phyloP scores from a whole-genome alignment of 805 yeast genomes.

The Yamadazyma scolyti region DNA sequence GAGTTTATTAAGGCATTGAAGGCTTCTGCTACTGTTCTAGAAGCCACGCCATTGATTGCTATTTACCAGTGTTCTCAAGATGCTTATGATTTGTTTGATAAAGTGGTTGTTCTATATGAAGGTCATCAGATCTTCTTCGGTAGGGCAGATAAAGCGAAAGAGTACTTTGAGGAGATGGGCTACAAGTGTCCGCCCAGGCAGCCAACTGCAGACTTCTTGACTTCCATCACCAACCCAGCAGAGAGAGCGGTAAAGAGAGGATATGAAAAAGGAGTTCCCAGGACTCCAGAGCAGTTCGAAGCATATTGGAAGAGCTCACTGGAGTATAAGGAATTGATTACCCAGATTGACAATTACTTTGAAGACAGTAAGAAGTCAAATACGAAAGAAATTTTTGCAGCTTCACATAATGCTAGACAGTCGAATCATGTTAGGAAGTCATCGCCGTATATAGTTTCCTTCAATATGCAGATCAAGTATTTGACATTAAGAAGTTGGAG shows the following conservation, averaged over 20 bases:
- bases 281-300: constrained; percentile 54
- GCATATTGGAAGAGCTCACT: constrained; percentile 54
- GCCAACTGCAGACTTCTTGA: constrained; percentile 64
- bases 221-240: constrained; percentile 62
- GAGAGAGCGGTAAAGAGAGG: constrained; percentile 53
- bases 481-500: constrained; percentile 5
- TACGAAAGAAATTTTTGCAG: constrained; percentile 2
- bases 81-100: constrained; percentile 46
- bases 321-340: constrained; percentile 38
- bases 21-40: constrained; percentile 48
- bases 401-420: constrained; percentile 5
- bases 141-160: constrained; percentile 37
- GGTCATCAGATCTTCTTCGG: constrained; percentile 47
- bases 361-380: constrained; percentile 13
- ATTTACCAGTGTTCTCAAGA: constrained; percentile 50
- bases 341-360: constrained; percentile 41
- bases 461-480: constrained; percentile 6
- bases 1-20: constrained; percentile 70
- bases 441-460: constrained; percentile 5
- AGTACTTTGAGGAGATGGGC: constrained; percentile 57
- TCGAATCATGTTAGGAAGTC: constrained; percentile 2
- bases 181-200: constrained; percentile 57
- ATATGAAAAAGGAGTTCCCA: constrained; percentile 48
- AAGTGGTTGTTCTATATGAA: constrained; percentile 41
- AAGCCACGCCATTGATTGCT: constrained; percentile 54